Conservation (phyloP, 2,329 filamentous ascomycete species). For the Aspergillus tanneri region DNA sequence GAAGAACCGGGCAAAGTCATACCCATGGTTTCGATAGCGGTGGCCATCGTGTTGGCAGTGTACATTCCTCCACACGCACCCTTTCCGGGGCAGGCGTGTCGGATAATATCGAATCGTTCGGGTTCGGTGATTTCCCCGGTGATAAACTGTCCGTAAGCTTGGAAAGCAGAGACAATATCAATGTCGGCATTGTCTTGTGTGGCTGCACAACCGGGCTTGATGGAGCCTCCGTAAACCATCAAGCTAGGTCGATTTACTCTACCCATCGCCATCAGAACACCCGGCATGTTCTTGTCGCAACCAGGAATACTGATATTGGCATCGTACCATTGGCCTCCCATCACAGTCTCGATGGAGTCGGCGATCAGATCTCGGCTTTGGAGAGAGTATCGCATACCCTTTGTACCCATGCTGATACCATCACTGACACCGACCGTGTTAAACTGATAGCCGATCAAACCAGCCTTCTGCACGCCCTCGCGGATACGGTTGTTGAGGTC, state of each 20-base stretch:
- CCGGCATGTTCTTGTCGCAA: constrained; percentile 99
- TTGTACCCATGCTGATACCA: constrained; percentile 96
- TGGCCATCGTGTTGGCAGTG: constrained; percentile 75
- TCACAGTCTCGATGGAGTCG: constrained; percentile 97
- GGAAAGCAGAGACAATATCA: constrained; percentile 96
- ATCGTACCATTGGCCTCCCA: constrained; percentile 98
- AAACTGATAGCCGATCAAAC: constrained; percentile 92
- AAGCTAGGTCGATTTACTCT: constrained; percentile 89
- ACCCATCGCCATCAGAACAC: constrained; percentile 89
- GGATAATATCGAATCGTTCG: constrained; percentile 89
- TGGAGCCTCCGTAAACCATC: constrained; percentile 97
- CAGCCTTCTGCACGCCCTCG: constrained; percentile 69
- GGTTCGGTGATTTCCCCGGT: constrained; percentile 88
- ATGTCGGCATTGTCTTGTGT: constrained; percentile 72
- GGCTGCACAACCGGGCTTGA: constrained; percentile 82
- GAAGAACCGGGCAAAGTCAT: constrained; percentile 82
- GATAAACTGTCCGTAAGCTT: constrained; percentile 94
- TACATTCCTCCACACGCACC: constrained; percentile 88
- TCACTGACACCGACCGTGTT: constrained; percentile 98
- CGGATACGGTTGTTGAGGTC: constrained; percentile 79
- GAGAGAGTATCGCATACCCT: constrained; percentile 91
- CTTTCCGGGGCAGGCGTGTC: constrained; percentile 80
- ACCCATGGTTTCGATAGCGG: constrained; percentile 69
- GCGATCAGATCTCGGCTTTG: constrained; percentile 96
- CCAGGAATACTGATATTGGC: constrained; percentile 94